Conservation (phyloP, 1,284 basidiomycete species). For the Cutaneotrichosporon sp. region DNA sequence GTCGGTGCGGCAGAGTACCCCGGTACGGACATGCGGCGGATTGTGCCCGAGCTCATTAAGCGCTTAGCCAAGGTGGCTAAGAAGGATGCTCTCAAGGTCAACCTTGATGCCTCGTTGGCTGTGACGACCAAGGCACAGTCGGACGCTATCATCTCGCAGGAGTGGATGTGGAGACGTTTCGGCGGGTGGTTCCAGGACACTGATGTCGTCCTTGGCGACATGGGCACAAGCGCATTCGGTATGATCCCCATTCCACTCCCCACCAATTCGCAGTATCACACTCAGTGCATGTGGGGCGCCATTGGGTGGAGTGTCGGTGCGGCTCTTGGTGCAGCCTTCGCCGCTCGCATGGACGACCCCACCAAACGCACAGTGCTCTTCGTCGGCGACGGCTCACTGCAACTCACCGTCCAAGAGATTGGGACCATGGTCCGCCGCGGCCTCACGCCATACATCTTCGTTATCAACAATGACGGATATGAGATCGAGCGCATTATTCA, state of each 20-base stretch:
- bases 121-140: constrained; percentile 29
- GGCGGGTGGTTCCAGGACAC: constrained; percentile 69
- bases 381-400: constrained; percentile 64
- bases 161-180: constrained; percentile 83
- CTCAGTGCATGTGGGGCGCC: constrained; percentile 59
- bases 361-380: constrained; percentile 73
- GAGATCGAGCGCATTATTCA: constrained; percentile 73
- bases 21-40: constrained; percentile 54
- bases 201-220: constrained; percentile 68
- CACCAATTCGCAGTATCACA: constrained; percentile 56
- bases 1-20: constrained; percentile 58
- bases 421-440: constrained; percentile 56
- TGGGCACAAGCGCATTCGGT: constrained; percentile 66
- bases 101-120: constrained; percentile 31
- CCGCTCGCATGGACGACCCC: constrained; percentile 65
- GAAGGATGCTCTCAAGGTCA: constrained; percentile 32
- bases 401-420: constrained; percentile 56
- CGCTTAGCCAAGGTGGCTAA: constrained; percentile 40
- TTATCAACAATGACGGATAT: constrained; percentile 88
- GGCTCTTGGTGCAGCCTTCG: constrained; percentile 57
- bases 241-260: constrained; percentile 75
- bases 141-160: constrained; percentile 61
- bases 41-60: constrained; percentile 52
- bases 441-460: constrained; percentile 55
- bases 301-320: constrained; percentile 60